Evolutionary conservation across 164 flowering plant genomes (phyloP), one percentile per base, ranked within the genome.

Genomic region (Vitis amurensis): DNA sequence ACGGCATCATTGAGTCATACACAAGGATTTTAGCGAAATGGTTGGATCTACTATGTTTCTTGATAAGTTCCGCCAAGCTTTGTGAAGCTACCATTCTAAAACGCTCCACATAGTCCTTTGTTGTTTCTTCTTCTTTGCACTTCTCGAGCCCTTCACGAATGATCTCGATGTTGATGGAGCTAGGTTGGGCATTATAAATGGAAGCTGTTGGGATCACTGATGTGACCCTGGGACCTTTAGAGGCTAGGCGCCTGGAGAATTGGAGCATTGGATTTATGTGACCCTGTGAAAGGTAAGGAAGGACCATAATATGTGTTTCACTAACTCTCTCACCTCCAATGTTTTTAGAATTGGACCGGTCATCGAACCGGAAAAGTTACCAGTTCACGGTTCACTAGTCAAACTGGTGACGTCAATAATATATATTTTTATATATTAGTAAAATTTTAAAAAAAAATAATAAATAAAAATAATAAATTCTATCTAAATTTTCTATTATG

Each of bases 201-300:
- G 19, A 59, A 65, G 83, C 61, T 49, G 23, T 23, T 23, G 70
- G 66, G 57, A 69, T 51, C n/a, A 82, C 57, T n/a, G 1, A 23
- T 23, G 77, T 79, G 69, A 71, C 70, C 61, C 66, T 74, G 30
- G 64, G 27, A 3, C 77, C 71, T 61, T 71, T 64, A 10, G 74
- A 59, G 14, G 59, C 70, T 11, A 81, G 50, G 60, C 81, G 77
- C 48, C 77, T 83, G 55, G 81, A 58, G 73, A 81, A 77, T 51
- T 81, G 82, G 66, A 77, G 74, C 79, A 78, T 71, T 2, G 86
- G 86, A 59, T 78, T 78, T 50, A 83, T 75, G 74, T 80, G 83
- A 50, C 86, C 86, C 67, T 80, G 82, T 2, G 23, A 14, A 4
- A 80, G 83, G 27, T 59, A 71, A 12, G 83, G 72, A 12, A 80